Evolutionary conservation across 1,284 basidiomycete genomes (phyloP), one percentile per base, ranked within the genome.

Genomic region (Nidula niveotomentosa): DNA sequence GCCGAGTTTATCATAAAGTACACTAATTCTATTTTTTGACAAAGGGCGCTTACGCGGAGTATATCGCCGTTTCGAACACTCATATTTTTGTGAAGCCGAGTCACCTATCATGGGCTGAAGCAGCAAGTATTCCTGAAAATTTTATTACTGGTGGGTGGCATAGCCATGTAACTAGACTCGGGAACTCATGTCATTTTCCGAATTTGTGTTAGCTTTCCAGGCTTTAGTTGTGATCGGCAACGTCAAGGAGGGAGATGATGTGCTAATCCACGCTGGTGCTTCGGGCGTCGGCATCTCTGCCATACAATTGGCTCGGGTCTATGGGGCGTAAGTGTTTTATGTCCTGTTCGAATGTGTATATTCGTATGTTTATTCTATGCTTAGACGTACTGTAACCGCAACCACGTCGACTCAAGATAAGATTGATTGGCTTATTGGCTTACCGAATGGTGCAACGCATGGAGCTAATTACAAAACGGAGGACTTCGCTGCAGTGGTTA

Each of bases 31-130:
- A 47, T 33, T n/a, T 17, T 36, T 53, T 39, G 51, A 43, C 46
- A 36, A 59, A 94, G 91, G 95, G 95, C 17, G 93, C 94, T 30
- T 96, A 97, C 65, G 94, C 94, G 44, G 93, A 98, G 70, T 97
- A 89, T 72, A 87, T 97, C 58, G 79, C 76, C 44, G 83, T 86
- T 30, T 77, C 83, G 9, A 79, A 86, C 53, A 80, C 80, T 5
- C 86, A 94, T 75, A 68, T 96, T 51, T 74, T 95, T 57, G 75
- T 69, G 57, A 98, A 98, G 73, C 93, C 94, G 1, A 68, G 71
- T 44, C 75, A 87, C 64, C 74, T 98, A 53, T 85, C 86, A 36
- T 95, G 91, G 90, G 81, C 78, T 0, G 86, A 97, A 65, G 94
- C 92, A 8, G 93, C 93, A 12, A 88, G 84, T 58, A 85, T 96